Conservation (phyloP, 1,139 yeast species). For the Pichiaceae sp. region DNA sequence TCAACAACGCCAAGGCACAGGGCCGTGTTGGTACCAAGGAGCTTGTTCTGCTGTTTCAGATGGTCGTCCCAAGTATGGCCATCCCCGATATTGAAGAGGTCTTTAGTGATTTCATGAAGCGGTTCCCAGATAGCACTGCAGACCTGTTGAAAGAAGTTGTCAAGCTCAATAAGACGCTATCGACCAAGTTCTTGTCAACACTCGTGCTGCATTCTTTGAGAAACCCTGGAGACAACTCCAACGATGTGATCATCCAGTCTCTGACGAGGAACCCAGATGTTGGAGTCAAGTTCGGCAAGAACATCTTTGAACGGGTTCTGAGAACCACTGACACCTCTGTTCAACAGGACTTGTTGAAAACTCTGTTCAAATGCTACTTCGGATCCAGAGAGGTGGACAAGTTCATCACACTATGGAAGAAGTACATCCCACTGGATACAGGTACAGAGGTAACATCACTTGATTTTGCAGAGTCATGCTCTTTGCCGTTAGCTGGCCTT, state of each 20-base stretch:
- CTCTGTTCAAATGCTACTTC: slow-evolving; percentile 38
- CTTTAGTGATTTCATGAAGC: slow-evolving; percentile 9
- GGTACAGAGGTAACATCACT: slow-evolving; percentile 13
- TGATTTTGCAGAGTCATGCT: slow-evolving; percentile 29
- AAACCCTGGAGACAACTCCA: slow-evolving; percentile 3
- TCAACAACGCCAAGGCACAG: slow-evolving; percentile 9
- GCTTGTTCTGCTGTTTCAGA: slow-evolving; percentile 9
- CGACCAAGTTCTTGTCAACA: slow-evolving; percentile 17
- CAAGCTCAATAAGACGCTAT: slow-evolving; percentile 16
- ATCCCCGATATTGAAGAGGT: slow-evolving; percentile 14
- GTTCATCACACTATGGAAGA: slow-evolving; percentile 44
- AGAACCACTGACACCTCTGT: slow-evolving; percentile 3
- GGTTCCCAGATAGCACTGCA: slow-evolving; percentile 13
- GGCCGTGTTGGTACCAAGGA: slow-evolving; percentile 5
- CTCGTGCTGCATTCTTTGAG: slow-evolving; percentile 15
- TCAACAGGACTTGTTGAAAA: slow-evolving; percentile 14
- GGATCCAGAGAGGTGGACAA: slow-evolving; percentile 51
- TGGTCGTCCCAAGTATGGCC: slow-evolving; percentile 12
- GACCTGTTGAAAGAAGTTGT: slow-evolving; percentile 14
- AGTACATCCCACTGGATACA: slow-evolving; percentile 18
- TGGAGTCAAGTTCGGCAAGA: slow-evolving; percentile 13
- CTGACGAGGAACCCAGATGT: slow-evolving; percentile 21
- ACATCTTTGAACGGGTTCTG: slow-evolving; percentile 9
- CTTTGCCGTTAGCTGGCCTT: slow-evolving; percentile 33
- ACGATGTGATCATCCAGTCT: slow-evolving; percentile 11